These are phyloP conservation scores for Jaapia argillacea DNA, from an alignment of 768 basidiomycete species.

Conservation along the genomic window DNA sequence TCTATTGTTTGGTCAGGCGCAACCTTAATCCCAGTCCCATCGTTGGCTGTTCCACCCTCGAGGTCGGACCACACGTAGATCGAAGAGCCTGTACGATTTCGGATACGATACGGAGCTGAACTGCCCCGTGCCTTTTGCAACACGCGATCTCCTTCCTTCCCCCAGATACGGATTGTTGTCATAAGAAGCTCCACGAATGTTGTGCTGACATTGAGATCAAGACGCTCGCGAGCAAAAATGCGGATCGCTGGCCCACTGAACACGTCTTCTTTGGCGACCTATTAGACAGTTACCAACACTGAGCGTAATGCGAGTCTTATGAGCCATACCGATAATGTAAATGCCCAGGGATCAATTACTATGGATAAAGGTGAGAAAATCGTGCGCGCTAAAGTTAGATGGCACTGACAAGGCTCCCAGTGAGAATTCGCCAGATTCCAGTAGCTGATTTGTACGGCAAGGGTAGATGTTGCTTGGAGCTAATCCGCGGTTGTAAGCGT, in stretches of 20 bases:
- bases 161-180: slow-evolving; percentile 63
- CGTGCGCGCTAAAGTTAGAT: not conserved
- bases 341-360: slow-evolving; percentile 97
- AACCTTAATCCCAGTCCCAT: slow-evolving; percentile 47
- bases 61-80: slow-evolving; percentile 81
- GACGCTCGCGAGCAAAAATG: slow-evolving; percentile 66
- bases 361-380: not conserved
- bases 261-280: slow-evolving; percentile 46
- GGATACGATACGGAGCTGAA: slow-evolving; percentile 89
- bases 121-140: slow-evolving; percentile 74
- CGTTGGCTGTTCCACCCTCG: slow-evolving; percentile 41
- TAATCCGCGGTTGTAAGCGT: slow-evolving; percentile 18
- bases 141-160: slow-evolving; percentile 61
- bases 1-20: slow-evolving; percentile 70
- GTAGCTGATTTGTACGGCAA: slow-evolving; percentile 81
- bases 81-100: slow-evolving; percentile 83
- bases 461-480: slow-evolving; percentile 76
- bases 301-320: not conserved
- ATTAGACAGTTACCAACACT: not conserved
- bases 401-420: slow-evolving; percentile 89
- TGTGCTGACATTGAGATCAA: slow-evolving; percentile 87
- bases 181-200: slow-evolving; percentile 82
- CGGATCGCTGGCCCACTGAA: slow-evolving; percentile 46
- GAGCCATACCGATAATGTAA: slow-evolving; percentile 52
- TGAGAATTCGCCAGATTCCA: slow-evolving; percentile 98